These are phyloP conservation scores for Hypholoma fasciculare DNA, from an alignment of 768 basidiomycete species.

Conservation along the genomic window DNA sequence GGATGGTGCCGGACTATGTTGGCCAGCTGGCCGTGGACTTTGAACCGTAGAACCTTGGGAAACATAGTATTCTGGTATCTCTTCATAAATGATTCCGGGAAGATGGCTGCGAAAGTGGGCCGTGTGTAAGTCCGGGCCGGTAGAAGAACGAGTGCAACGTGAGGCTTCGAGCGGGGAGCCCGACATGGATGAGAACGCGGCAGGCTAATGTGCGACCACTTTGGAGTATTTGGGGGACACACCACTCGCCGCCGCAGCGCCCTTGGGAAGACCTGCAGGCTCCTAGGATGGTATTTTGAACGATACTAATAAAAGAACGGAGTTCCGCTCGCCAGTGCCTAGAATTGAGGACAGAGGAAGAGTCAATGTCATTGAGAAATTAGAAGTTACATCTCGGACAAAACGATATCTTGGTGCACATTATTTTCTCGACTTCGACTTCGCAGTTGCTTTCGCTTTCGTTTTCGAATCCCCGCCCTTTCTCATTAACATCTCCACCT, in stretches of 20 bases:
- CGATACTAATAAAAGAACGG: background rate
- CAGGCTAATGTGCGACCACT: background rate
- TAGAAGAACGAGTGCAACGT: background rate
- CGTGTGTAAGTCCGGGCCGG: background rate
- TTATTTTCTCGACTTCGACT: background rate
- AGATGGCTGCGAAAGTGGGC: background rate
- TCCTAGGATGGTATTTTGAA: background rate
- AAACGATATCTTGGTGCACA: constrained; percentile 1
- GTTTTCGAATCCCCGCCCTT: constrained; percentile 33
- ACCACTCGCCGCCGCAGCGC: background rate
- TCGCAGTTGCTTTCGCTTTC: constrained; percentile 9
- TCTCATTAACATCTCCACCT: constrained; percentile 56
- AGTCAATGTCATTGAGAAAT: no score
- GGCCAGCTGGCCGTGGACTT: no score
- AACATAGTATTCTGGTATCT: background rate
- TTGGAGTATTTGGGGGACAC: background rate
- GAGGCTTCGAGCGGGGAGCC: background rate
- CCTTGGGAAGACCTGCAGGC: background rate
- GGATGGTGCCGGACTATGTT: no score
- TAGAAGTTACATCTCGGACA: background rate
- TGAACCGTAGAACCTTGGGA: background rate
- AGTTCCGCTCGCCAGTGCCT: background rate
- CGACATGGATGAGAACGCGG: background rate
- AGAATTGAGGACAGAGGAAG: background rate
- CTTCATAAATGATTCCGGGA: background rate